Evolutionary conservation across 768 basidiomycete species (phyloP).

Genomic region (Terana coerulea): DNA sequence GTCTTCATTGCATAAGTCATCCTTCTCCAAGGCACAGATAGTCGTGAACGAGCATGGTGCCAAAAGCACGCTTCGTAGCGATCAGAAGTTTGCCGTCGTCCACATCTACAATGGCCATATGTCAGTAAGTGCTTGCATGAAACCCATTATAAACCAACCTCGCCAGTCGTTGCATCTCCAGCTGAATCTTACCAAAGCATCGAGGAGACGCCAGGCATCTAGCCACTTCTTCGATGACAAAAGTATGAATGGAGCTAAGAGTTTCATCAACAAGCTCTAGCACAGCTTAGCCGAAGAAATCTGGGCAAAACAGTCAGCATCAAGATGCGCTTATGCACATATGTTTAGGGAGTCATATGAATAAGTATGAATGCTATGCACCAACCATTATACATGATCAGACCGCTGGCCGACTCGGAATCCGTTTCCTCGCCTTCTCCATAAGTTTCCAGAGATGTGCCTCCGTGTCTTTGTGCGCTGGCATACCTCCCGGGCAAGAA

Average conservation of each 20-base stretch:
- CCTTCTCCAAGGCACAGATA: not conserved
- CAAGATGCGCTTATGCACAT: too few relatives aligned
- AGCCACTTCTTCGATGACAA: slow-evolving; percentile 11
- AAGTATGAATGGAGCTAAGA: slow-evolving; percentile 12
- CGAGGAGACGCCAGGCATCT: slow-evolving; percentile 5
- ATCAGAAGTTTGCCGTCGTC: slow-evolving; percentile 9
- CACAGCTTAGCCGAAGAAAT: slow-evolving; percentile 15
- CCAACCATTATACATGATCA: too few relatives aligned
- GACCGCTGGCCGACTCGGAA: too few relatives aligned
- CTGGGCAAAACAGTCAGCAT: slow-evolving; percentile 1
- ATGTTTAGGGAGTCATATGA: too few relatives aligned
- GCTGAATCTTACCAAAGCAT: not conserved
- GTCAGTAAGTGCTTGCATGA: not conserved
- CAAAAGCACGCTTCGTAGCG: slow-evolving; percentile 1
- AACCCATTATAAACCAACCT: not conserved
- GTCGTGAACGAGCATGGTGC: not conserved
- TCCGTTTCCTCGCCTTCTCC: too few relatives aligned
- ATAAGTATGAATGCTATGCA: too few relatives aligned
- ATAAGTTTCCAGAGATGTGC: too few relatives aligned
- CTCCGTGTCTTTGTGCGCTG: too few relatives aligned
- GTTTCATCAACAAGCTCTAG: slow-evolving; percentile 14
- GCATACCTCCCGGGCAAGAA: too few relatives aligned
- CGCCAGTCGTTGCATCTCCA: not conserved
- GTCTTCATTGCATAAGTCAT: not conserved
- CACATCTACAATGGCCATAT: not conserved